Conservation (phyloP, 2,329 filamentous ascomycete species). For the Colletotrichum zoysiae region DNA sequence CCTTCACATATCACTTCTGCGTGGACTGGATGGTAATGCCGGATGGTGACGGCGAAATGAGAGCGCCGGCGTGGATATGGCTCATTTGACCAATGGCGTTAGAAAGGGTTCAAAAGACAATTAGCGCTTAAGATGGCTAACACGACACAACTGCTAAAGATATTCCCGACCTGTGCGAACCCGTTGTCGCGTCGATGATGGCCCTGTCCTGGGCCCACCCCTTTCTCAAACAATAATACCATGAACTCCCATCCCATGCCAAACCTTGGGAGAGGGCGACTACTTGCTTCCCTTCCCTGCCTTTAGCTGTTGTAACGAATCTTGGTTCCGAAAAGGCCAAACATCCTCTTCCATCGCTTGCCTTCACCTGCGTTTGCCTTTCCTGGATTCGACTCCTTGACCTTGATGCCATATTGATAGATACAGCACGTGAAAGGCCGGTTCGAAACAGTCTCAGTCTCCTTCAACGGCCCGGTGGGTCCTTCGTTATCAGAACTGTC, state of each 20-base stretch:
- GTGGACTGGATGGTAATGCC: conserved; percentile 9
- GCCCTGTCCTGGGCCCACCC: not conserved
- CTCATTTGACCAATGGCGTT: conserved; percentile 34
- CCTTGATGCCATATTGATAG: conserved; percentile 74
- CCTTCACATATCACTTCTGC: not conserved
- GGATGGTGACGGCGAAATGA: conserved; percentile 21
- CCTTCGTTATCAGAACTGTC: conserved; percentile 55
- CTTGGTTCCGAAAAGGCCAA: conserved; percentile 74
- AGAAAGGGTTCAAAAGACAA: conserved; percentile 27
- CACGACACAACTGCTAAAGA: conserved; percentile 19
- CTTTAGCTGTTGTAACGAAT: conserved; percentile 53
- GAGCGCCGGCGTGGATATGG: conserved; percentile 15
- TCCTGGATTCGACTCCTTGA: conserved; percentile 54
- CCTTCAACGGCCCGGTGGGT: not conserved
- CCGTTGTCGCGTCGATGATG: not conserved
- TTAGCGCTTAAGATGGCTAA: conserved; percentile 33
- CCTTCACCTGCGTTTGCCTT: conserved; percentile 60
- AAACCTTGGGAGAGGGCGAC: no score
- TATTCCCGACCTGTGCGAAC: not conserved
- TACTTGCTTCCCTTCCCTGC: not conserved
- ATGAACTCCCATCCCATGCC: not conserved
- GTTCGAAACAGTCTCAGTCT: conserved; percentile 58
- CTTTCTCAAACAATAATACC: not conserved
- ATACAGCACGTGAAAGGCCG: conserved; percentile 78
- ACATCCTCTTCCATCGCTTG: conserved; percentile 71